Evolutionary conservation across 1,284 basidiomycete genomes (phyloP), one percentile per base, ranked within the genome.

Genomic region (Ceratorhiza oryzae-sativae): DNA sequence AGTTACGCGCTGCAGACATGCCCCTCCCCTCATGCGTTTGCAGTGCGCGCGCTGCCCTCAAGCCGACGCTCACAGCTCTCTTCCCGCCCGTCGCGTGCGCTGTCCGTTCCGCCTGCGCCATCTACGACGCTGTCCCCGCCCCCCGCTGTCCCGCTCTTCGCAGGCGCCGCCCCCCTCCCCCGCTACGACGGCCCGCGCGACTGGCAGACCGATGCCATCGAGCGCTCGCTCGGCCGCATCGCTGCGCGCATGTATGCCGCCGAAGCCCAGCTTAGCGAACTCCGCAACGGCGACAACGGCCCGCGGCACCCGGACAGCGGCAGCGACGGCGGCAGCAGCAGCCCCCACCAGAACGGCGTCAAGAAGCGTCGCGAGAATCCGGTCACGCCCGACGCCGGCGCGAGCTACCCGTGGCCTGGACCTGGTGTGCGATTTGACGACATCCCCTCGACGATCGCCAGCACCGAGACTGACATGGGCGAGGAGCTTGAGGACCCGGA

Each of bases 171-270:
- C 5, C 87, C 88, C 46, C 79, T 85, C 73, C 88, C 88, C 58
- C 83, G 83, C 72, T 91, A 89, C 79, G 84, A 87, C 79, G 89
- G 89, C 1, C 86, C 86, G 0, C 75, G 82, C 59, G 86, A 88
- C 79, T 88, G 86, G 87, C 86, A 88, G 77, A 89, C 86, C 10
- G 86, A 89, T 55, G 81, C 82, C 75, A 88, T 91, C 76, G 79
- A 88, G 39, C 84, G 85, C 70, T 86, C 86, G 34, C 81, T 91
- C 73, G 80, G 81, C 34, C 82, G 81, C 15, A 81, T 90, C 75
- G 86, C 85, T 0, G 81, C 83, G 46, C 82, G 89, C 75, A 87
- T 89, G 85, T 85, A 86, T 78, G 82, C 82, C 20, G 88, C 89
- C 12, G 89, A 91, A 76, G 84, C 85, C 9, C 25, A 72, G 36